phyloP scores from a whole-genome alignment of 371 early-diverging fungal genomes.

The Apophysomyces elegans region DNA sequence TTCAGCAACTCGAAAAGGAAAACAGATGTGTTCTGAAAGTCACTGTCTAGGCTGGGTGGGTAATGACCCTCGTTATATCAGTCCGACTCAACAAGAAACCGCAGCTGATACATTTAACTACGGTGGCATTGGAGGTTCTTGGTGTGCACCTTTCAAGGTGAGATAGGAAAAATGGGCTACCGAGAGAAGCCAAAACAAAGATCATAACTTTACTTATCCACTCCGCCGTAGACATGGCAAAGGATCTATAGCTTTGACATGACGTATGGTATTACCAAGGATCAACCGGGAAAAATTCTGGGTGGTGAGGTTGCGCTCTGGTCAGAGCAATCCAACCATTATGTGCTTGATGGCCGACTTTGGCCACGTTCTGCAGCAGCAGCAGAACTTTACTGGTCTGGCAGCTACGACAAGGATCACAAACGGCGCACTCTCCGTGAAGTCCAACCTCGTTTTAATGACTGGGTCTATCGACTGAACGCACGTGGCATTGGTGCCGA shows the following conservation, averaged over 20 bases:
- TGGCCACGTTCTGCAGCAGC: conserved; percentile 80
- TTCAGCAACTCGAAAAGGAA: neutral
- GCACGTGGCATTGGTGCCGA: conserved; percentile 70
- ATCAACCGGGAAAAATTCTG: conserved; percentile 47
- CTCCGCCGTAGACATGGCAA: conserved; percentile 70
- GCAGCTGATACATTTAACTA: conserved; percentile 39
- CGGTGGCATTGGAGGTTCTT: conserved; percentile 63
- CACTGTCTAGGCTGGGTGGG: conserved; percentile 46
- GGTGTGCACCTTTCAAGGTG: conserved; percentile 66
- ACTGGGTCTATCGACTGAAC: conserved; percentile 58
- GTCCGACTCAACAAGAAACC: conserved; percentile 39
- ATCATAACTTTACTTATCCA: neutral
- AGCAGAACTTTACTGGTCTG: conserved; percentile 80
- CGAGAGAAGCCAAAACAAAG: neutral
- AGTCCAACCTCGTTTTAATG: conserved; percentile 42
- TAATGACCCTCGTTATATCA: conserved; percentile 43
- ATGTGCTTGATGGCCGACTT: conserved; percentile 61
- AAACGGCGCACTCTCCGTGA: conserved; percentile 34
- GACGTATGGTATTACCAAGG: conserved; percentile 56
- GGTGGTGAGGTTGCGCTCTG: conserved; percentile 66
- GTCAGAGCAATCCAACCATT: conserved; percentile 75
- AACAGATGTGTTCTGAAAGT: neutral
- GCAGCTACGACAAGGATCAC: conserved; percentile 60
- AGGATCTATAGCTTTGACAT: conserved; percentile 77
- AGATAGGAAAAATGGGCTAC: neutral